Evolutionary conservation across 306 rosid genomes (phyloP), one percentile per base, ranked within the genome.

Genomic region (Cucurbita ficifolia): DNA sequence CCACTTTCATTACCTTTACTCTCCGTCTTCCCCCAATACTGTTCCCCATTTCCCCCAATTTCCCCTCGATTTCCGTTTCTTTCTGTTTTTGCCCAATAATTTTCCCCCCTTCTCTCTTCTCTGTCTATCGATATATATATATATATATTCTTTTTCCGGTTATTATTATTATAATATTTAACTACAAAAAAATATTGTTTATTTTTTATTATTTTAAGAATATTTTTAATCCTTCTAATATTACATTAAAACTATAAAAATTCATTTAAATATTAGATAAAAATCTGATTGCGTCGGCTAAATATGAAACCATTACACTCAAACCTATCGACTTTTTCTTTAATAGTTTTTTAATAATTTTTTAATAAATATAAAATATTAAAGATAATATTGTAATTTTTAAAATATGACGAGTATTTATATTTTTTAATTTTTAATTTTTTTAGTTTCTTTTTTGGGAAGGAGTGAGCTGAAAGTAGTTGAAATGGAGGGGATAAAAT

Each of bases 1-100:
- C 83, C 50, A 86, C 79, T 70, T 85, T 92, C 98, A 92, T 88
- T 43, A 92, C 89, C 79, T 92, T 92, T 38, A 86, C 96, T 75
- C 76, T 87, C 29, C 58, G 88, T 57, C 86, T 84, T 18, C 92
- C 79, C 68, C 88, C 88, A 0, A 91, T 29, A n/a, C 70, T 80
- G 84, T 92, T 92, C 14, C 98, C 98, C 98, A 92, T 92, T 42
- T 73, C 33, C 8, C 8, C 70, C 45, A 3, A 8, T n/a, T 6
- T 29, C n/a, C 35, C 43, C 16, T 61, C 33, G 12, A 60, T 62
- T 36, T 62, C 8, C 8, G 21, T 39, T 36, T 10, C 21, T 17
- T 36, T 38, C 48, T n/a, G 11, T 65, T 65, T 22, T 65, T 4
- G n/a, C 72, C 72, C 72, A 38, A 40, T 18, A 10, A 40, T 60